These are phyloP conservation scores for Pyrus communis DNA, from an alignment of 306 rosid genomes.

Conservation along the genomic window DNA sequence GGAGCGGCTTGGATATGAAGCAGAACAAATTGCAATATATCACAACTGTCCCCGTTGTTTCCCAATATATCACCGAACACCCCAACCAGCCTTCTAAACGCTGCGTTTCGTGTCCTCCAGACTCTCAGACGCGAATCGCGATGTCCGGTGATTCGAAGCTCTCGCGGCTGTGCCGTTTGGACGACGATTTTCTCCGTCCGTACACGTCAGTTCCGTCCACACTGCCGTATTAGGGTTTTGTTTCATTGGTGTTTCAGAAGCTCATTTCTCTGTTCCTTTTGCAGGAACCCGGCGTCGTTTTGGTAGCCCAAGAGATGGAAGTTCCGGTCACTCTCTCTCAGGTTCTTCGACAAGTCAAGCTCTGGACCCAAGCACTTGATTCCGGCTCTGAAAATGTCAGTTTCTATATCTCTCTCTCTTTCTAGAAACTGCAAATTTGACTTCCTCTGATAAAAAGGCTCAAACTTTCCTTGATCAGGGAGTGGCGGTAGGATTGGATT, in stretches of 20 bases:
- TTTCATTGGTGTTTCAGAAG: slow-evolving; percentile 3
- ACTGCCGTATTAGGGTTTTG: not conserved
- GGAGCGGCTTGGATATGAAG: not conserved
- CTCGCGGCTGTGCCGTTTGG: slow-evolving; percentile 49
- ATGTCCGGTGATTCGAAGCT: slow-evolving; percentile 30
- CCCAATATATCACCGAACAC: not conserved
- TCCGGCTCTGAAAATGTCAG: slow-evolving; percentile 22
- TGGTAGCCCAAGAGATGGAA: slow-evolving; percentile 23
- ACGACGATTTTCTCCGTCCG: slow-evolving; percentile 44
- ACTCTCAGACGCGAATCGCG: not conserved
- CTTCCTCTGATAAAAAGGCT: not conserved
- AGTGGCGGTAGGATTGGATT: slow-evolving; percentile 3
- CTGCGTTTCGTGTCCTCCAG: slow-evolving; percentile 1
- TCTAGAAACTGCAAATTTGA: not conserved
- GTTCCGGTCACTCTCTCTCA: slow-evolving; percentile 31
- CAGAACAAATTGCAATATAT: not conserved
- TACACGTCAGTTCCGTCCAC: slow-evolving; percentile 25
- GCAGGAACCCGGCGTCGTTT: slow-evolving; percentile 15
- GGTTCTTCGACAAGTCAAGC: slow-evolving; percentile 28
- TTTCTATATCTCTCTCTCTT: slow-evolving; percentile 8
- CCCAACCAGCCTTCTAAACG: not conserved
- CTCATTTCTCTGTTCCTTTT: not conserved
- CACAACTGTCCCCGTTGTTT: not conserved
- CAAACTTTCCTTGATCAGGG: slow-evolving; percentile 17
- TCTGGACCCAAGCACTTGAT: slow-evolving; percentile 16